phyloP scores from a whole-genome alignment of 2,329 filamentous ascomycete species.

The Paracorniculantispora psalliotae region DNA sequence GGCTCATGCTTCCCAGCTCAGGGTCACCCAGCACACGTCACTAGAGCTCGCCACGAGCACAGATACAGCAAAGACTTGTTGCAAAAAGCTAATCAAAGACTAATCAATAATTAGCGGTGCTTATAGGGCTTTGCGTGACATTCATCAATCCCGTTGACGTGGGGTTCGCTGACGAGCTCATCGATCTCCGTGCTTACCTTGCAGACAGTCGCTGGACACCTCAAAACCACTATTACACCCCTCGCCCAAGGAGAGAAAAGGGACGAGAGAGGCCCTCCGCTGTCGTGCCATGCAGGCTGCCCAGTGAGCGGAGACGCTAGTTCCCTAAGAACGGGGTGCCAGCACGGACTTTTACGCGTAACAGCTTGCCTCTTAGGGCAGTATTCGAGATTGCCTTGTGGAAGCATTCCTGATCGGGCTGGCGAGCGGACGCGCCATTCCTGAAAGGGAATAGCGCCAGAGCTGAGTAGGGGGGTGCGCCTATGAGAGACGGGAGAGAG shows the following conservation, averaged over 20 bases:
- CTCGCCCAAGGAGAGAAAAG: too few relatives aligned
- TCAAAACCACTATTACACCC: too few relatives aligned
- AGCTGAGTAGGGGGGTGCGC: background rate
- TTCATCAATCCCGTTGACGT: conserved; percentile 4
- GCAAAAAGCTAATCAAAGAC: too few relatives aligned
- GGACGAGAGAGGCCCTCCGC: too few relatives aligned
- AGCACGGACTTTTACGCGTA: background rate
- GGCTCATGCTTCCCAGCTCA: too few relatives aligned
- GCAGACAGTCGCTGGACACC: background rate
- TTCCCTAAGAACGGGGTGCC: background rate
- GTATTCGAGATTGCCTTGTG: conserved; percentile 8
- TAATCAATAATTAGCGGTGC: background rate
- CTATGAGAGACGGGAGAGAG: background rate
- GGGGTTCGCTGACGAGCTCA: background rate
- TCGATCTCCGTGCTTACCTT: conserved; percentile 3
- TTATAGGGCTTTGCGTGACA: background rate
- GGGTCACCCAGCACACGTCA: too few relatives aligned
- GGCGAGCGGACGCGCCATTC: background rate
- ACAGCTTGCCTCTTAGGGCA: conserved; percentile 10
- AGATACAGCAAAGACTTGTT: background rate
- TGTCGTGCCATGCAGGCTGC: background rate
- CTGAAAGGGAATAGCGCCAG: background rate
- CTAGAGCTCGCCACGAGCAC: background rate
- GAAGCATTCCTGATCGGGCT: conserved; percentile 10
- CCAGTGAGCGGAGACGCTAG: background rate